phyloP scores from a whole-genome alignment of 2,329 filamentous ascomycete genomes.

The Ceratocystis alfenasii region DNA sequence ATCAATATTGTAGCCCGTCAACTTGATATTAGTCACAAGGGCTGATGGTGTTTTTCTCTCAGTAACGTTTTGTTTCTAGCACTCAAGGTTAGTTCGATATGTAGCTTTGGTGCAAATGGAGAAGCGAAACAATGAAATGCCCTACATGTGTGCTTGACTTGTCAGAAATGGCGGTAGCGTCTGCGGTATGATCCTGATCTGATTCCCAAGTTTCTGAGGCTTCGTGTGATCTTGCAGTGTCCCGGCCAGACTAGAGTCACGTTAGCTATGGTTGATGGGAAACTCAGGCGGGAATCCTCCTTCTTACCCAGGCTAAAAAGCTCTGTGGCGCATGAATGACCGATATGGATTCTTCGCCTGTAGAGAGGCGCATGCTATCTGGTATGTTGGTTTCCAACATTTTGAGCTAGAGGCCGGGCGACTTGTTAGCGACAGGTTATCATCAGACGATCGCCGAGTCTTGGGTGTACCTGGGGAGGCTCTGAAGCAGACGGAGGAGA shows the following conservation, averaged over 20 bases:
- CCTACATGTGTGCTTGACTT: constrained; percentile 8
- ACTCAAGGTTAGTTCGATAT: background rate
- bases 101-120: background rate
- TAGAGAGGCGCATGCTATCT: constrained; percentile 44
- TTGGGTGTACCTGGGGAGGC: constrained; percentile 17
- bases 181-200: constrained; percentile 13
- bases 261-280: background rate
- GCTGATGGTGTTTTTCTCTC: constrained; percentile 48
- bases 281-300: background rate
- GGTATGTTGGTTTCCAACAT: constrained; percentile 47
- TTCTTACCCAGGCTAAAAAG: constrained; percentile 64
- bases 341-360: constrained; percentile 69
- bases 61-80: background rate
- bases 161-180: constrained; percentile 11
- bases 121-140: background rate
- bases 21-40: constrained; percentile 63
- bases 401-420: constrained; percentile 23
- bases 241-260: background rate
- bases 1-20: constrained; percentile 52
- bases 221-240: constrained; percentile 14
- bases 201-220: constrained; percentile 9
- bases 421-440: background rate
- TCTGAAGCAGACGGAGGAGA: constrained; percentile 8
- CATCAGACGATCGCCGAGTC: background rate
- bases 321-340: constrained; percentile 84